Base-by-base conservation (phyloP, 2,329 filamentous ascomycete species). In the Fusarium oxysporum region DNA sequence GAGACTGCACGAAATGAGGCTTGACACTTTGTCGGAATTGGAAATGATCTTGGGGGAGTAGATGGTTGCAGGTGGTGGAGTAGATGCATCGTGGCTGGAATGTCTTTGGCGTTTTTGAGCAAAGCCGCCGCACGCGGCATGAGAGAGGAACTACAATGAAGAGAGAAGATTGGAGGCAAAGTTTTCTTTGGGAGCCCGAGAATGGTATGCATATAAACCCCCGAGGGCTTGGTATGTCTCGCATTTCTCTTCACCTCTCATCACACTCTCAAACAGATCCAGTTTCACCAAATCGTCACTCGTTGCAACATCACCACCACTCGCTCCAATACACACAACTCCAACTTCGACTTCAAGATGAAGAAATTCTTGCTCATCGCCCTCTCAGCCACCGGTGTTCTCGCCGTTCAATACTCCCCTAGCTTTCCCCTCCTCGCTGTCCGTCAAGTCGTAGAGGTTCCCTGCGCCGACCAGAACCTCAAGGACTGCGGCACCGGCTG, bases 401-500 rank as follows among this genome's bases (percentile, higher is more conserved):
- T 79, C 48, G 77, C 77, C 1, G 40, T 70, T 10, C 54, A 66
- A 38, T 55, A 72, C 9, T 56, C 66, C 19, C 66, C 65, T 19
- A 65, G 40, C 48, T 66, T 65, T 40, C 69, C 68, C 6, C 61
- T 74, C 25, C 71, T 77, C 51, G 37, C 50, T 10, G 68, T 58
- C 37, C 78, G 79, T 12, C 71, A 76, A 45, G 37, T 76, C 53
- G 55, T 74, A 40, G 37, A 69, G 41, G 65, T 78, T 7, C 65
- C 76, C n/a, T 79, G 77, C 69, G 21, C 51, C 23, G 72, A 77
- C 6, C 67, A 71, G 12, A 74, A 72, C 16, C 59, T 68, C 44
- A 77, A 77, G 57, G 72, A 73, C 30, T 81, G 80, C 56, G 80
- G 80, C 33, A 53, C 54, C n/a, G 77, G 70, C 65, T 81, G 80